These are phyloP conservation scores for Podaxis sp. DNA, from an alignment of 768 basidiomycete genomes.

Conservation along the genomic window DNA sequence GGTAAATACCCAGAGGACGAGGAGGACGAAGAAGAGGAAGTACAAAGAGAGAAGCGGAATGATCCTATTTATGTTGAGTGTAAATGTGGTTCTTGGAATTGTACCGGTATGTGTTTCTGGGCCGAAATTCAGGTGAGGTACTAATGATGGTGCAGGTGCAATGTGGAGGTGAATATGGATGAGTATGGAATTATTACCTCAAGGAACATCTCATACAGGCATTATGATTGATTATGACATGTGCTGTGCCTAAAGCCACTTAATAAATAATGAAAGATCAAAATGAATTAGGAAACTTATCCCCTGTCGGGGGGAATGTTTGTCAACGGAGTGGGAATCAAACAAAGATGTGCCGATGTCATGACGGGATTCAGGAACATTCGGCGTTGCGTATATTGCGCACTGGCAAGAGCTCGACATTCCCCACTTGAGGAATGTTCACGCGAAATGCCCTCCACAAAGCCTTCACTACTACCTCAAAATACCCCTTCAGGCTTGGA, in stretches of 20 bases:
- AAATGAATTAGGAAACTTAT: too few species aligned
- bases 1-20: constrained; percentile 47
- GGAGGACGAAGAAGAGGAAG: constrained; percentile 31
- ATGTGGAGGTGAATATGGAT: constrained; percentile 1
- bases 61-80: constrained; percentile 35
- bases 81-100: constrained; percentile 19
- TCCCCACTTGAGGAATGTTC: constrained; percentile 3
- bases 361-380: background rate
- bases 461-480: background rate
- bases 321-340: background rate
- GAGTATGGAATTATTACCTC: too few species aligned
- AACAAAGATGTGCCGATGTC: background rate
- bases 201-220: background rate
- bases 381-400: background rate
- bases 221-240: background rate
- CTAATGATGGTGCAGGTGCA: background rate
- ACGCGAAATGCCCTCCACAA: constrained; percentile 8
- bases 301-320: background rate
- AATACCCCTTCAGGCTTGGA: background rate
- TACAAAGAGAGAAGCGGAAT: constrained; percentile 18
- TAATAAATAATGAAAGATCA: too few species aligned
- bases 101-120: background rate
- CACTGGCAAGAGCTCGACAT: background rate
- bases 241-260: too few species aligned
- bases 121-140: too few species aligned